These are phyloP conservation scores for Trichoderma orchidacearum DNA, from an alignment of 495 filamentous ascomycete species.

Conservation along the genomic window DNA sequence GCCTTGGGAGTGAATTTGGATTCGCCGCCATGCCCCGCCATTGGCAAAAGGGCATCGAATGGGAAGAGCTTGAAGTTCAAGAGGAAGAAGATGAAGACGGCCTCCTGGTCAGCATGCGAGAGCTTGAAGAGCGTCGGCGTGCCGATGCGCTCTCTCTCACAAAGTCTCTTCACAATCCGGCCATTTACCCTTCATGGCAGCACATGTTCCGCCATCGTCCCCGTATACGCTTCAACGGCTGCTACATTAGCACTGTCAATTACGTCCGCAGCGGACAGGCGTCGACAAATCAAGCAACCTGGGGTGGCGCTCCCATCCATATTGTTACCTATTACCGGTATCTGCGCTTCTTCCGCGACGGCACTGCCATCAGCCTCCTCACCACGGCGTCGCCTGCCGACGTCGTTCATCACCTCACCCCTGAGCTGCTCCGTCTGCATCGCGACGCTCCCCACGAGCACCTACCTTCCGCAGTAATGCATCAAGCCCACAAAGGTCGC, in stretches of 20 bases:
- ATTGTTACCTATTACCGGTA: slow-evolving; percentile 98
- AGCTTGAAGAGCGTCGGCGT: slow-evolving; percentile 13
- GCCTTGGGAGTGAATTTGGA: slow-evolving; percentile 54
- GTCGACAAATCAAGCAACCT: slow-evolving; percentile 40
- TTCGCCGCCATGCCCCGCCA: slow-evolving; percentile 77
- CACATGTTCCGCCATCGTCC: slow-evolving; percentile 69
- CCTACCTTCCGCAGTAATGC: slow-evolving; percentile 19
- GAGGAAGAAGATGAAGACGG: slow-evolving; percentile 10
- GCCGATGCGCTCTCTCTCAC: slow-evolving; percentile 21
- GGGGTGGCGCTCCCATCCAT: slow-evolving; percentile 68
- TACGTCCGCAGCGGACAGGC: slow-evolving; percentile 70
- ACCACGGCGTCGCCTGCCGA: slow-evolving; percentile 71
- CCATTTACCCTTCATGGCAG: slow-evolving; percentile 38
- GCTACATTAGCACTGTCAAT: slow-evolving; percentile 94
- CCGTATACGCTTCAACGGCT: slow-evolving; percentile 81
- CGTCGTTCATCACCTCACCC: slow-evolving; percentile 60
- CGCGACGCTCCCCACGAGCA: slow-evolving; percentile 11
- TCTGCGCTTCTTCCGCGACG: slow-evolving; percentile 86
- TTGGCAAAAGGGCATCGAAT: slow-evolving; percentile 50
- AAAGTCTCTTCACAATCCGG: slow-evolving; percentile 20
- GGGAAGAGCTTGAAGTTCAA: slow-evolving; percentile 36
- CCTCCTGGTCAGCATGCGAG: slow-evolving; percentile 11
- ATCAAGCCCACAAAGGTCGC: slow-evolving; percentile 21
- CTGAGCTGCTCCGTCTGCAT: slow-evolving; percentile 19
- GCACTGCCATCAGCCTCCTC: slow-evolving; percentile 62